These are phyloP conservation scores for Biscutella laevigata DNA, from an alignment of 441 rosid genomes.

Conservation along the genomic window DNA sequence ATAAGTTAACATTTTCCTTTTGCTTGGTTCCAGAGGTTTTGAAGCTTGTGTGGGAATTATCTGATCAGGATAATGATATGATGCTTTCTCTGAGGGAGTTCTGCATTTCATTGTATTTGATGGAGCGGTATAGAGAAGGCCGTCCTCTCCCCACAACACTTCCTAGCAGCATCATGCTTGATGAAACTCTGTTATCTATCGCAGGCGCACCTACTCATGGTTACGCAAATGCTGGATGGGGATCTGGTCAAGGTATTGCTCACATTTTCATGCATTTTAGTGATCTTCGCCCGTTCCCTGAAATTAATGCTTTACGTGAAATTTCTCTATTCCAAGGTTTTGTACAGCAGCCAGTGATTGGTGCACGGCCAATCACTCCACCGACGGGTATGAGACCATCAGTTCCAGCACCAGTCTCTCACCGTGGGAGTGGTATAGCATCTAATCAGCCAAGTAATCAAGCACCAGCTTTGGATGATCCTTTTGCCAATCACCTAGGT, in stretches of 20 bases:
- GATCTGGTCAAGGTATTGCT: conserved; percentile 52
- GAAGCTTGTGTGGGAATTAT: conserved; percentile 92
- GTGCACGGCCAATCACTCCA: conserved; percentile 45
- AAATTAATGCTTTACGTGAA: neutral
- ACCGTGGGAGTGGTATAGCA: conserved; percentile 32
- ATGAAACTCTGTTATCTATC: conserved; percentile 75
- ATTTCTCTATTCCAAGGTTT: conserved; percentile 43
- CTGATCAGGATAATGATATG: conserved; percentile 92
- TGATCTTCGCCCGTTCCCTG: conserved; percentile 12
- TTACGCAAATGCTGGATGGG: conserved; percentile 73
- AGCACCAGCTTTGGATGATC: conserved; percentile 44
- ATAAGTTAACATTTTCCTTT: conserved; percentile 16
- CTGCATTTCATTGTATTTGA: conserved; percentile 86
- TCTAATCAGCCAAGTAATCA: conserved; percentile 46
- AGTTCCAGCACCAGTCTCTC: conserved; percentile 38
- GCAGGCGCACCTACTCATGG: conserved; percentile 58
- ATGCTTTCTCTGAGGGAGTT: conserved; percentile 97
- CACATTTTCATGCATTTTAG: conserved; percentile 12
- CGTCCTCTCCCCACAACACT: conserved; percentile 71
- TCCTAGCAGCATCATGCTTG: conserved; percentile 74
- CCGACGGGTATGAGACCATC: conserved; percentile 68
- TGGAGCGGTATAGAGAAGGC: conserved; percentile 93
- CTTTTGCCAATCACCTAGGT: conserved; percentile 49
- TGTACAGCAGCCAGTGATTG: conserved; percentile 58
- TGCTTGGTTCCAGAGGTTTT: conserved; percentile 57